Percentiles rank a stretch among this genome's conserved stretches.
These are phyloP conservation scores for Entomophthora muscae DNA, from an alignment of 371 early-diverging fungal species.

Conservation along the genomic window DNA sequence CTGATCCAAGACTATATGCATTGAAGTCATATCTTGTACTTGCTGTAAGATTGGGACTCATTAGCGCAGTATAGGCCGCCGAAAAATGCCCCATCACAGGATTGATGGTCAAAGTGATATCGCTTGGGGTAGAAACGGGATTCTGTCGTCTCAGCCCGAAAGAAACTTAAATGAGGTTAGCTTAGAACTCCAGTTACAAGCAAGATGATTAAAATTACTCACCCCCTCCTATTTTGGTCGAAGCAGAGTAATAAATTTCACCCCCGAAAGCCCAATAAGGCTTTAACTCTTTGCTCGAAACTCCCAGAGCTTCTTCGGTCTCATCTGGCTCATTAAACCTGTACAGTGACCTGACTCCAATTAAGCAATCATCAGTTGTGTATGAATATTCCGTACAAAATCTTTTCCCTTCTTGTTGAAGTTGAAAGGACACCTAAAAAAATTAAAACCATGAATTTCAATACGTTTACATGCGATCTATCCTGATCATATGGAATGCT, in stretches of 20 bases:
- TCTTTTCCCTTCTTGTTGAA: slow-evolving; percentile 47
- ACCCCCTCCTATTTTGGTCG: slow-evolving; percentile 78
- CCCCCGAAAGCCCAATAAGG: slow-evolving; percentile 47
- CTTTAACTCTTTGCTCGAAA: slow-evolving; percentile 10
- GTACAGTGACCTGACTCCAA: slow-evolving; percentile 60
- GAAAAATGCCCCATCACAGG: slow-evolving; percentile 80
- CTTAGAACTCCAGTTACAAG: not conserved
- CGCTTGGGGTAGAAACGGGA: slow-evolving; percentile 24
- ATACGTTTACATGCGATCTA: slow-evolving; percentile 28
- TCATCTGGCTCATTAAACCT: too few species aligned
- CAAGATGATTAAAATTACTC: slow-evolving; percentile 13
- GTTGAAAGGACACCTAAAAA: slow-evolving; percentile 41
- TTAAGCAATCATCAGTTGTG: slow-evolving; percentile 51
- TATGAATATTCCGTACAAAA: slow-evolving; percentile 63
- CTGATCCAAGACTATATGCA: slow-evolving; percentile 70
- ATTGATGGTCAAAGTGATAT: slow-evolving; percentile 48
- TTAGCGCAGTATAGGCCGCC: slow-evolving; percentile 57
- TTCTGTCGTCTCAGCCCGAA: slow-evolving; percentile 50
- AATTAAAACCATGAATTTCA: not conserved
- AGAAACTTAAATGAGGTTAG: slow-evolving; percentile 22
- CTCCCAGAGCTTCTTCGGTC: too few species aligned
- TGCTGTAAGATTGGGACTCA: slow-evolving; percentile 42
- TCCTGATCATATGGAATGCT: slow-evolving; percentile 27
- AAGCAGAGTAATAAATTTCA: slow-evolving; percentile 66
- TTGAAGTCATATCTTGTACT: slow-evolving; percentile 76